Base-by-base conservation (phyloP, 2,329 filamentous ascomycete genomes). In the Penicillium expansum region DNA sequence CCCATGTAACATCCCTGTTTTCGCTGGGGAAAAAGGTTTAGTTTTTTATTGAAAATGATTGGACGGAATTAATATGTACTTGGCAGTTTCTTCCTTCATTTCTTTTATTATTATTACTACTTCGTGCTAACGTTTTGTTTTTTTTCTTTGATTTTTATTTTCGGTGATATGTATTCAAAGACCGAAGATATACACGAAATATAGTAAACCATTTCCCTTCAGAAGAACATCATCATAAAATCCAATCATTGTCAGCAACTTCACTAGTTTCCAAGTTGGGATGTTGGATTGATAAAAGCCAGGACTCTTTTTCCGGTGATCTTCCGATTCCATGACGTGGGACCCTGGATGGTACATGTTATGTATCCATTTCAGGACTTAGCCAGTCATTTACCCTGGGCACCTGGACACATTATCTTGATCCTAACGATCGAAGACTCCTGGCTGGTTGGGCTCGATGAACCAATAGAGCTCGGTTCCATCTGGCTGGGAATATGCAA, bases 381-480 rank as follows among this genome's bases (percentile, higher is more conserved):
- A 42, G 29, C 5, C 7, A 24, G 7, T n/a, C 20, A 22, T 41
- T 29, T 39, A 51, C 30, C 16, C n/a, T 33, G 9, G 14, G 16
- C 7, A 22, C 16, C n/a, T 33, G 9, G 14, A 9, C 7, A 22
- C 8, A 22, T 32, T 16, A 22, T 48, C 22, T 41, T 45, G 45
- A 55, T 50, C n/a, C 52, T 42, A 22, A n/a, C 37, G 30, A 50
- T 50, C 45, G 44, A 39, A 42, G 29, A 11, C 44, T 30, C 18
- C 48, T 44, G 14, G 24, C 24, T 37, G 16, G 20, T 18, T 32
- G 20, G 32, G 38, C n/a, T 43, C 33, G 62, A 58, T 62, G 58
- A 48, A 44, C 70, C 70, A 72, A 72, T 71, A 50, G 50, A 52
- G 58, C 56, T 35, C 43, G 52, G 66, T 68, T 56, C 70, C 70